phyloP scores from a whole-genome alignment of 2,329 filamentous ascomycete species.

The Eurotiales sp. region DNA sequence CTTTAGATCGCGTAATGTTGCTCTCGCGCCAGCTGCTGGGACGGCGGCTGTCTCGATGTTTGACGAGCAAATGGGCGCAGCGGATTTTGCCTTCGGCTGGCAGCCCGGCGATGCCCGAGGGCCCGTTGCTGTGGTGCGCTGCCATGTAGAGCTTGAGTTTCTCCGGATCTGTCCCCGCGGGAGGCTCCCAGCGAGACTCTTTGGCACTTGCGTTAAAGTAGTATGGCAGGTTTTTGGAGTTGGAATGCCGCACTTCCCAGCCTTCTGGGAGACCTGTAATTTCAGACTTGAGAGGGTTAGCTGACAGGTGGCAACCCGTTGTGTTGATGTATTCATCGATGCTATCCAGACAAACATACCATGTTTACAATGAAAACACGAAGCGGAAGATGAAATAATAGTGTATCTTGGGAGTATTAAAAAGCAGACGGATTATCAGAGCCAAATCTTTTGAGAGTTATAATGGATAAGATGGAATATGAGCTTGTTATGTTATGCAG shows the following conservation, averaged over 20 bases:
- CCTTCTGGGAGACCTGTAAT: slow-evolving; percentile 71
- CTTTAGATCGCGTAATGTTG: slow-evolving; percentile 81
- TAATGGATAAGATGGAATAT: background rate
- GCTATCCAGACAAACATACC: slow-evolving; percentile 9
- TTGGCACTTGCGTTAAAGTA: slow-evolving; percentile 90
- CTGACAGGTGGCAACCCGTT: background rate
- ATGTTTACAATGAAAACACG: slow-evolving; percentile 10
- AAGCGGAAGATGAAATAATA: background rate
- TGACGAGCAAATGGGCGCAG: slow-evolving; percentile 86
- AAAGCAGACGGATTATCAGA: background rate
- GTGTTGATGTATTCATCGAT: background rate
- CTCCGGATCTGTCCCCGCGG: slow-evolving; percentile 80
- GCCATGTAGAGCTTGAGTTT: slow-evolving; percentile 95
- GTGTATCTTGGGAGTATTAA: background rate
- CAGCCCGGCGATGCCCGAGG: slow-evolving; percentile 34
- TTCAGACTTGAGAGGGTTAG: slow-evolving; percentile 51
- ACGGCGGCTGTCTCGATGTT: slow-evolving; percentile 82
- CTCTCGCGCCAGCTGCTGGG: slow-evolving; percentile 92
- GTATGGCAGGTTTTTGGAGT: slow-evolving; percentile 97
- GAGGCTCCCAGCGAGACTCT: slow-evolving; percentile 93
- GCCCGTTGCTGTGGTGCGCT: slow-evolving; percentile 69
- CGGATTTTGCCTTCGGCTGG: slow-evolving; percentile 79
- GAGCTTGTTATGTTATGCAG: too few relatives aligned
- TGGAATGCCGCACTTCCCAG: slow-evolving; percentile 97
- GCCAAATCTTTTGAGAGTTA: background rate